These are phyloP conservation scores for Eucalyptus shirleyi DNA, from an alignment of 345 rosid genomes.

Conservation along the genomic window DNA sequence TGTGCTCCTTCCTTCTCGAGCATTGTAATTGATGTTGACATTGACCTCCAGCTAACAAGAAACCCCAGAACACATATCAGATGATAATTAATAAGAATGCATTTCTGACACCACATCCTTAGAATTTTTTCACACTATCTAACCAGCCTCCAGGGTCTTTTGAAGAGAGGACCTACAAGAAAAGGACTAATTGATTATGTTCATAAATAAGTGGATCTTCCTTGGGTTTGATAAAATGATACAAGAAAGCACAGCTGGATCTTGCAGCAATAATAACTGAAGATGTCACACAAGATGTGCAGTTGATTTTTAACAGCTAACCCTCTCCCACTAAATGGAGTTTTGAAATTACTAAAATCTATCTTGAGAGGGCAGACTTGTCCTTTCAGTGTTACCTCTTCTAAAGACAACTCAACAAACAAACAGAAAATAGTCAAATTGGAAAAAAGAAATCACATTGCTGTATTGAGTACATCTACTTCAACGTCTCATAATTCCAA, in stretches of 20 bases:
- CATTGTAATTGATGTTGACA: constrained; percentile 51
- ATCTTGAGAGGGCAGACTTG: not conserved
- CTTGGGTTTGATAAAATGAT: not conserved
- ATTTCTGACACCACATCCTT: not conserved
- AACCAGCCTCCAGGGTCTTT: not conserved
- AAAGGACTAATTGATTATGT: not conserved
- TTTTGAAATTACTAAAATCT: not conserved
- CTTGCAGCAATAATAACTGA: not conserved
- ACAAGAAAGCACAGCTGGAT: not conserved
- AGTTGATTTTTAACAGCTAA: not conserved
- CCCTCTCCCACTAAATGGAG: not conserved
- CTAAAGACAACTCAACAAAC: not conserved
- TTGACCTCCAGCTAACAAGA: constrained; percentile 45
- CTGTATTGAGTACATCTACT: not conserved
- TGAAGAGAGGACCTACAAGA: not conserved
- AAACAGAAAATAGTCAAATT: not conserved
- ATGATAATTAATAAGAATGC: not conserved
- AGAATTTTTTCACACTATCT: not conserved
- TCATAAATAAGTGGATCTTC: not conserved
- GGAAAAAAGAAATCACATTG: not conserved
- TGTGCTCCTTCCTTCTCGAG: constrained; percentile 75
- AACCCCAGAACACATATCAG: not conserved
- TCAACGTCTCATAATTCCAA: not conserved
- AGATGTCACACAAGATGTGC: not conserved
- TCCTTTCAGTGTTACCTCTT: not conserved